These are phyloP conservation scores for Blastobotrys mokoenaii DNA, from an alignment of 805 yeast genomes.

Conservation along the genomic window DNA sequence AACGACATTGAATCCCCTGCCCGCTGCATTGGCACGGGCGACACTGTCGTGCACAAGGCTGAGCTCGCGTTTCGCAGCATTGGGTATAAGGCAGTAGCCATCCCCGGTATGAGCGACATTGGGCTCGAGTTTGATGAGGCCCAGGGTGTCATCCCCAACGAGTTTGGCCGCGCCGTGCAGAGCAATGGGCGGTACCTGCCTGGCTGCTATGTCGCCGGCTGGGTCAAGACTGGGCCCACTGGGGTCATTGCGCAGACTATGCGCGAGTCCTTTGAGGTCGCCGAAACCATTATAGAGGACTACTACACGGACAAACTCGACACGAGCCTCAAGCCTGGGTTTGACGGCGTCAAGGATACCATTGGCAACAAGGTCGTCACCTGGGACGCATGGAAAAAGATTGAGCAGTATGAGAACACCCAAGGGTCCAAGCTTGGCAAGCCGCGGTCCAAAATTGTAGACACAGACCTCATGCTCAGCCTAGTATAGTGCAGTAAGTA, in stretches of 20 bases:
- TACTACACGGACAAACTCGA: slow-evolving; percentile 26
- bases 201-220: slow-evolving; percentile 76
- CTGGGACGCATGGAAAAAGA: slow-evolving; percentile 62
- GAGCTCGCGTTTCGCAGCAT: slow-evolving; percentile 73
- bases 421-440: slow-evolving; percentile 45
- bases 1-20: slow-evolving; percentile 32
- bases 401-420: slow-evolving; percentile 45
- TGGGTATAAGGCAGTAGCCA: slow-evolving; percentile 68
- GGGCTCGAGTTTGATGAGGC: slow-evolving; percentile 40
- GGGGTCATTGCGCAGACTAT: slow-evolving; percentile 91
- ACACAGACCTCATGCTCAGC: slow-evolving; percentile 41
- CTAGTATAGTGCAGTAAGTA: no score
- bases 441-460: slow-evolving; percentile 48
- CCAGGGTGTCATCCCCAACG: slow-evolving; percentile 40
- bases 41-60: slow-evolving; percentile 28
- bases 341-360: slow-evolving; percentile 23
- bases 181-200: slow-evolving; percentile 18
- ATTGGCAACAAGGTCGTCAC: slow-evolving; percentile 29
- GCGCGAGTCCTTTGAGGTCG: slow-evolving; percentile 72
- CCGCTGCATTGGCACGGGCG: slow-evolving; percentile 29
- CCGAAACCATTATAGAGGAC: slow-evolving; percentile 56
- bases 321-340: slow-evolving; percentile 25
- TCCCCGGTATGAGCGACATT: slow-evolving; percentile 47
- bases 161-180: slow-evolving; percentile 35
- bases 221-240: slow-evolving; percentile 80